phyloP scores from a whole-genome alignment of 2,329 filamentous ascomycete genomes.

The Cladobotryum mycophilum region DNA sequence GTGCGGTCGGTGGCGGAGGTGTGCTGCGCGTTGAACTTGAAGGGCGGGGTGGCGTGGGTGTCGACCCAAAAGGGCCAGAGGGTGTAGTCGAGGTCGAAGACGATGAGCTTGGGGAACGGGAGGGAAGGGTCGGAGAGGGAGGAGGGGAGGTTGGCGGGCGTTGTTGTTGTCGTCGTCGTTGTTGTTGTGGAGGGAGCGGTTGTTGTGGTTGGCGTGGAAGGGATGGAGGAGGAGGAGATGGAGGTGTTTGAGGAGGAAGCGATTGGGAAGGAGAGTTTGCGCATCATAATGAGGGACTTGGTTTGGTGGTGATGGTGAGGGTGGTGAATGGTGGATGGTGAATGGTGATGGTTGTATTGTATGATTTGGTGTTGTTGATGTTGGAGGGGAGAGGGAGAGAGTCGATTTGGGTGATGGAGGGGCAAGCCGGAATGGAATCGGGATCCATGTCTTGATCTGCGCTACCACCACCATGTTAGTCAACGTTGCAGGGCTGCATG shows the following conservation, averaged over 20 bases:
- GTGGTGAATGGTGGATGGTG: too few species aligned
- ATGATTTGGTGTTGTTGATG: too few species aligned
- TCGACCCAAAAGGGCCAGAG: slow-evolving; percentile 99
- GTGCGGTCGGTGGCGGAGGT: slow-evolving; percentile 44
- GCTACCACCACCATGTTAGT: too few species aligned
- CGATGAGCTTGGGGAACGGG: slow-evolving; percentile 74
- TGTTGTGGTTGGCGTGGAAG: slow-evolving; percentile 30
- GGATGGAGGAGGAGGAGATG: slow-evolving; percentile 4
- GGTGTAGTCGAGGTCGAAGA: slow-evolving; percentile 96
- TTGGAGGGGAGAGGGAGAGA: too few species aligned
- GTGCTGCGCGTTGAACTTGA: slow-evolving; percentile 45
- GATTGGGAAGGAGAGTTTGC: slow-evolving; percentile 5
- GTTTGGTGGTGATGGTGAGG: too few species aligned
- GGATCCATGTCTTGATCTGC: too few species aligned
- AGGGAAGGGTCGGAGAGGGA: slow-evolving; percentile 47
- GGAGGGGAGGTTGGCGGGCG: slow-evolving; percentile 25
- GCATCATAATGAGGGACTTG: too few species aligned
- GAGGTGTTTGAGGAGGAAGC: slow-evolving; percentile 15
- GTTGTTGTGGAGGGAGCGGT: neutral
- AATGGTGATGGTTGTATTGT: too few species aligned
- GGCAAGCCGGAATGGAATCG: too few species aligned
- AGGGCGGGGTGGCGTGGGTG: slow-evolving; percentile 74
- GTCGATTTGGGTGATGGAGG: too few species aligned
- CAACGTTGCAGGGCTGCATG: too few species aligned
- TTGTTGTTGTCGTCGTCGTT: neutral